A percentile compares a stretch with the other conserved stretches of the same genome.
Conservation (phyloP, 1,284 basidiomycete genomes). For the Ustanciosporium gigantosporum region DNA sequence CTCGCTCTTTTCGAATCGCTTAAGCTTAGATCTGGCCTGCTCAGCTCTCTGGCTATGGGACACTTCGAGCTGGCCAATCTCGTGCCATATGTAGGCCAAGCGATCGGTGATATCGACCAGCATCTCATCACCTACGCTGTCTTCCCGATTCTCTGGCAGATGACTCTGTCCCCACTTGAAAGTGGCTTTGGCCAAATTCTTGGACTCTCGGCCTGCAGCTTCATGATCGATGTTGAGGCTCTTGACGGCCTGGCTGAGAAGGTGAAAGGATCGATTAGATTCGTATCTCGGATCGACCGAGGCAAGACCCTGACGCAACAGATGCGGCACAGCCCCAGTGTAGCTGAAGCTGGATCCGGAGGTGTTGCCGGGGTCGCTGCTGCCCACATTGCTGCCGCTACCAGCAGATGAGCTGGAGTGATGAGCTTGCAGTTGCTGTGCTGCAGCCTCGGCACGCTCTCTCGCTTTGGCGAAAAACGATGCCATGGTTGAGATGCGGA, state of each 20-base stretch:
- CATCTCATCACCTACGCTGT: slow-evolving; percentile 44
- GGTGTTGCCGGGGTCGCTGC: slow-evolving; percentile 3
- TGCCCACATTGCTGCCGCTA: not conserved
- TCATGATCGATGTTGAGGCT: slow-evolving; percentile 50
- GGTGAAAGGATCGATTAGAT: slow-evolving; percentile 43
- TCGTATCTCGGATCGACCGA: slow-evolving; percentile 53
- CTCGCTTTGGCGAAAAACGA: slow-evolving; percentile 50
- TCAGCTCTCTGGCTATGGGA: slow-evolving; percentile 45
- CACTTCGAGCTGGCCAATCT: slow-evolving; percentile 47
- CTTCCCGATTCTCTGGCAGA: slow-evolving; percentile 39
- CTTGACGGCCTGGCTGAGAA: slow-evolving; percentile 48
- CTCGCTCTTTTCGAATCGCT: slow-evolving; percentile 42
- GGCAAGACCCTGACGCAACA: slow-evolving; percentile 46
- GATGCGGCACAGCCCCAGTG: slow-evolving; percentile 45
- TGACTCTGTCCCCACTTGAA: slow-evolving; percentile 50
- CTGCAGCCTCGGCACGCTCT: slow-evolving; percentile 50
- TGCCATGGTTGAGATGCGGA: slow-evolving; percentile 33
- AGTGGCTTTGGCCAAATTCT: slow-evolving; percentile 42
- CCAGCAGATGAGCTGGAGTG: slow-evolving; percentile 18
- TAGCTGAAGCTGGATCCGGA: slow-evolving; percentile 35
- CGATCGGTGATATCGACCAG: slow-evolving; percentile 48
- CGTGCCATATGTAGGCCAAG: slow-evolving; percentile 46
- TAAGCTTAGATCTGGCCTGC: slow-evolving; percentile 41
- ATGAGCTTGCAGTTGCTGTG: slow-evolving; percentile 42
- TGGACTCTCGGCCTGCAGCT: slow-evolving; percentile 42